Percentiles rank a stretch among this genome's conserved stretches.
Evolutionary conservation across 768 basidiomycete genomes (phyloP).

Genomic region (Rubroboletus pulcherrimus): DNA sequence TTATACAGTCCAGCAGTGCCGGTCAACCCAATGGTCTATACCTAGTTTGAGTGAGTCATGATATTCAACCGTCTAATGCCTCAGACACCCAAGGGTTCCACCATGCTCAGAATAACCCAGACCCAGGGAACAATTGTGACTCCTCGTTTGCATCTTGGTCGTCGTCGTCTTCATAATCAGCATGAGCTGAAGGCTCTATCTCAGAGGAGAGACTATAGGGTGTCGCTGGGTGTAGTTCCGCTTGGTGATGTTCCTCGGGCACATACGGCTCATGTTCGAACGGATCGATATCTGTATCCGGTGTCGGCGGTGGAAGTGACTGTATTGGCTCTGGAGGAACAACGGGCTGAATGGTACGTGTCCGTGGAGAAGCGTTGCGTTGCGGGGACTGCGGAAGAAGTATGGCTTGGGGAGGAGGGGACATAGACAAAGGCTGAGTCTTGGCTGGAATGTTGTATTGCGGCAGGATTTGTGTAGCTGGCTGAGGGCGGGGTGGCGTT

Average conservation of each 20-base stretch:
- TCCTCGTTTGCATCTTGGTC: slow-evolving; percentile 28
- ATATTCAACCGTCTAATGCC: neutral
- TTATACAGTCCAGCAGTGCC: slow-evolving; percentile 6
- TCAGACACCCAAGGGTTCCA: too few species aligned
- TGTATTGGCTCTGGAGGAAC: slow-evolving; percentile 13
- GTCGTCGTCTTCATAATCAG: slow-evolving; percentile 21
- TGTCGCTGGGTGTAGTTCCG: slow-evolving; percentile 16
- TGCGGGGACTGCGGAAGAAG: slow-evolving; percentile 11
- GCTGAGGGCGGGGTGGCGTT: slow-evolving; percentile 16
- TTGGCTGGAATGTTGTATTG: slow-evolving; percentile 11
- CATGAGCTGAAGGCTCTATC: neutral
- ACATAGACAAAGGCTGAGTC: slow-evolving; percentile 4
- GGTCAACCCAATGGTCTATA: slow-evolving; percentile 13
- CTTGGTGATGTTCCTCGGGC: slow-evolving; percentile 15
- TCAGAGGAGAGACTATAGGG: slow-evolving; percentile 30
- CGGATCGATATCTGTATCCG: slow-evolving; percentile 33
- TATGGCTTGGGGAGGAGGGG: slow-evolving; percentile 12
- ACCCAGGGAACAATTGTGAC: slow-evolving; percentile 42
- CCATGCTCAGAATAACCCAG: slow-evolving; percentile 36
- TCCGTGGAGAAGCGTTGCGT: neutral
- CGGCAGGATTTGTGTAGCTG: slow-evolving; percentile 2
- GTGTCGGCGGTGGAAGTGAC: slow-evolving; percentile 15
- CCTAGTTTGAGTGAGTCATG: slow-evolving; percentile 1
- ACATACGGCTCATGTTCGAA: slow-evolving; percentile 31
- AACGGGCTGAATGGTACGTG: slow-evolving; percentile 4